These are phyloP conservation scores for Crotalaria pallida DNA, from an alignment of 306 rosid genomes.

Conservation along the genomic window DNA sequence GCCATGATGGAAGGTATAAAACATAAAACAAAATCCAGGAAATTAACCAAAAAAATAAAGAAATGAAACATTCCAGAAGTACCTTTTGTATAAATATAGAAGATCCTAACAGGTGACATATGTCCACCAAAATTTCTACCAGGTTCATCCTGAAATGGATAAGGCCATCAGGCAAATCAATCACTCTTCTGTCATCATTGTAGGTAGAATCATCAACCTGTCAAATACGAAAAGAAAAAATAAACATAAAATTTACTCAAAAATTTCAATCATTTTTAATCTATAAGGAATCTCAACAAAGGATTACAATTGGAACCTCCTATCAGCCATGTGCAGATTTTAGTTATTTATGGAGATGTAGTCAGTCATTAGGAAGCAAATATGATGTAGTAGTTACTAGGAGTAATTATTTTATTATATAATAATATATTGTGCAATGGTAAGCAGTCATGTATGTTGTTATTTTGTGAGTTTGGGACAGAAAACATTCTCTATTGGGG, in stretches of 20 bases:
- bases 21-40: slow-evolving; percentile 11
- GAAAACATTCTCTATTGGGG: too few relatives aligned
- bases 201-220: slow-evolving; percentile 75
- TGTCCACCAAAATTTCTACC: slow-evolving; percentile 90
- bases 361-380: too few relatives aligned
- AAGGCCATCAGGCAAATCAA: slow-evolving; percentile 88
- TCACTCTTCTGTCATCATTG: slow-evolving; percentile 59
- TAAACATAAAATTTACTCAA: slow-evolving; percentile 9
- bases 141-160: slow-evolving; percentile 77
- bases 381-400: too few relatives aligned
- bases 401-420: too few relatives aligned
- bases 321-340: too few relatives aligned
- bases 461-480: too few relatives aligned
- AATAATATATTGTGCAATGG: too few relatives aligned
- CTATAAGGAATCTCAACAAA: slow-evolving; percentile 8
- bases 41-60: neutral
- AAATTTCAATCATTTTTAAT: neutral
- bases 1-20: slow-evolving; percentile 2
- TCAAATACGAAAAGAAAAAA: slow-evolving; percentile 23
- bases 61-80: slow-evolving; percentile 16
- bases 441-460: too few relatives aligned
- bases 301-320: too few relatives aligned
- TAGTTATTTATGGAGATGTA: too few relatives aligned
- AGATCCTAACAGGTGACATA: slow-evolving; percentile 83
- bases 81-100: slow-evolving; percentile 76